Evolutionary conservation across 352 stramenopile species (phyloP).

Genomic region (Phytopythium ostracodes): DNA sequence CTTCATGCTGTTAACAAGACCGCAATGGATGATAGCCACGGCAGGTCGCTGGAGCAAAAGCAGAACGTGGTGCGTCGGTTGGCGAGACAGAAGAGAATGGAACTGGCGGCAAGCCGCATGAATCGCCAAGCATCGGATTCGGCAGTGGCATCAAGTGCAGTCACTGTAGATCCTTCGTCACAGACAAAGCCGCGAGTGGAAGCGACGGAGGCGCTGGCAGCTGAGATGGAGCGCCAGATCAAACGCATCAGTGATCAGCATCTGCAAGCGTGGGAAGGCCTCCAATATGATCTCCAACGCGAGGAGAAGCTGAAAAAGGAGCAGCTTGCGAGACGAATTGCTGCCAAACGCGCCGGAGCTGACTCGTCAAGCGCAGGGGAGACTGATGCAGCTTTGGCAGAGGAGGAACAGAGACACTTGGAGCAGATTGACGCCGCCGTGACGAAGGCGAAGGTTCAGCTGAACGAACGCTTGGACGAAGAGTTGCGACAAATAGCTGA

Average conservation of each 20-base stretch:
- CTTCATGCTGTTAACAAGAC: neutral
- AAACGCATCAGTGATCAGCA: slow-evolving; percentile 23
- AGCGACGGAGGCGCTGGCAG: slow-evolving; percentile 7
- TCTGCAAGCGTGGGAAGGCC: slow-evolving; percentile 18
- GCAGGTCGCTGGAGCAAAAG: neutral
- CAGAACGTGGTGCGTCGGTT: neutral
- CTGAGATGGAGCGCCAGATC: slow-evolving; percentile 30
- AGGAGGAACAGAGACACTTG: slow-evolving; percentile 3
- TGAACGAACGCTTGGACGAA: slow-evolving; percentile 18
- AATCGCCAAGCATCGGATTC: neutral
- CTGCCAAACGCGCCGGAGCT: slow-evolving; percentile 12
- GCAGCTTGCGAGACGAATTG: slow-evolving; percentile 17
- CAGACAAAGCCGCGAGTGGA: neutral
- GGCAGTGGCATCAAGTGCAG: neutral
- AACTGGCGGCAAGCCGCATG: neutral
- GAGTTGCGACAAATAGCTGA: slow-evolving; percentile 25
- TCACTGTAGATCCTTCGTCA: neutral
- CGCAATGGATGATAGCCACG: neutral
- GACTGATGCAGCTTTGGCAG: neutral
- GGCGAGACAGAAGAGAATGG: neutral
- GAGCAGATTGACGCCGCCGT: slow-evolving; percentile 14
- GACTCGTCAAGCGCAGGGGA: neutral
- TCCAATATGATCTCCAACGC: slow-evolving; percentile 17
- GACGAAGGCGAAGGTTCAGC: slow-evolving; percentile 15
- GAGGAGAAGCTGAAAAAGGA: slow-evolving; percentile 16